Conservation (phyloP, 169 alveolate species). For the Plasmodium cynomolgi region DNA sequence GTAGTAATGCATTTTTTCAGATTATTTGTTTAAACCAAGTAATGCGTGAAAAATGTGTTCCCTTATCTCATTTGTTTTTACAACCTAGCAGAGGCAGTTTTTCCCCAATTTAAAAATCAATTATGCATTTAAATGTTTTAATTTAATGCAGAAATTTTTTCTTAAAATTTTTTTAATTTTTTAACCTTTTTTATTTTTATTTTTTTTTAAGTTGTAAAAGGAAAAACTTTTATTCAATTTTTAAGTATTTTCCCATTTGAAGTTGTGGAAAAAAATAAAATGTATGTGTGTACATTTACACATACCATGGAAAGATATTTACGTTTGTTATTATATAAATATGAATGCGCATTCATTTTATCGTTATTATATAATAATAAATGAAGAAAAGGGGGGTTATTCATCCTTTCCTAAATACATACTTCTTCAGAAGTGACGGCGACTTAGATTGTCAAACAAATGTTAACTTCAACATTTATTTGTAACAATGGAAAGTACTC, state of each 20-base stretch:
- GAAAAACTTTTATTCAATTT: slow-evolving; percentile 10
- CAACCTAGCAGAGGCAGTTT: background rate
- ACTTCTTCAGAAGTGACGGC: slow-evolving; percentile 1
- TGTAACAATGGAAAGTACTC: background rate
- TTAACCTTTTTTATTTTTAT: background rate
- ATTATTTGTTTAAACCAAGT: background rate
- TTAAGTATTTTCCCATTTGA: slow-evolving; percentile 3
- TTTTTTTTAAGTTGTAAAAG: background rate
- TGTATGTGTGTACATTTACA: slow-evolving; percentile 3
- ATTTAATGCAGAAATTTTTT: background rate
- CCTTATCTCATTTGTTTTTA: background rate
- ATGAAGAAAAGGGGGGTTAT: background rate
- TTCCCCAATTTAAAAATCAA: background rate
- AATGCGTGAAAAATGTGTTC: background rate
- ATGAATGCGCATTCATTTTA: slow-evolving; percentile 31
- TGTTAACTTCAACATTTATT: background rate
- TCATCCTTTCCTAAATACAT: background rate
- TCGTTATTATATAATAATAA: slow-evolving; percentile 6
- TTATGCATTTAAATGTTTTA: background rate
- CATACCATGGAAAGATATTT: slow-evolving; percentile 3
- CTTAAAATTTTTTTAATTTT: background rate
- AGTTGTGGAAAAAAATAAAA: slow-evolving; percentile 25
- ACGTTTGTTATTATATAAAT: background rate
- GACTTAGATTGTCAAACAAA: background rate
- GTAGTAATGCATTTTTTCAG: background rate